These are phyloP conservation scores for Lachnum nothofagi DNA, from an alignment of 2,329 filamentous ascomycete species.

Conservation along the genomic window DNA sequence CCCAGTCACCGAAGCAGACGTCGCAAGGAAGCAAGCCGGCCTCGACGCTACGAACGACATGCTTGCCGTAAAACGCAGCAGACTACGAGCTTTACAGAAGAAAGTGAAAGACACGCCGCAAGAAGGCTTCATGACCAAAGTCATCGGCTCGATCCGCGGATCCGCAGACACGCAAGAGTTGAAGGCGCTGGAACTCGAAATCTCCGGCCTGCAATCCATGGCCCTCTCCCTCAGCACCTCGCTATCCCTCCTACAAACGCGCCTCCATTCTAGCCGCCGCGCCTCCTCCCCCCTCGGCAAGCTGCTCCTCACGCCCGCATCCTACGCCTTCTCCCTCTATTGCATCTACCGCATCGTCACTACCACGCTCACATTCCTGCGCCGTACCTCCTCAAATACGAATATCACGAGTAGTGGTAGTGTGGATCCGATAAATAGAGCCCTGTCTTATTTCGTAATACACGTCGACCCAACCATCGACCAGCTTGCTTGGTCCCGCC, in stretches of 20 bases:
- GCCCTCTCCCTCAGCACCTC: slow-evolving; percentile 63
- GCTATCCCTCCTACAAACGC: slow-evolving; percentile 57
- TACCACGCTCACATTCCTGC: slow-evolving; percentile 62
- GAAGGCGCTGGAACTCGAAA: slow-evolving; percentile 64
- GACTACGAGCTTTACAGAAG: slow-evolving; percentile 64
- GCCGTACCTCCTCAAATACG: slow-evolving; percentile 46
- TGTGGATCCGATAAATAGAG: slow-evolving; percentile 78
- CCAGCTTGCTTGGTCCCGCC: slow-evolving; percentile 75
- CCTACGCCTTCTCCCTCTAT: slow-evolving; percentile 71
- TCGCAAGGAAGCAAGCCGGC: slow-evolving; percentile 72
- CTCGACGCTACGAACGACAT: slow-evolving; percentile 75
- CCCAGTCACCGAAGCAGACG: slow-evolving; percentile 66
- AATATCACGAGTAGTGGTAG: slow-evolving; percentile 47
- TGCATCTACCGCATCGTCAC: slow-evolving; percentile 78
- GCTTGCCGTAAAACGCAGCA: slow-evolving; percentile 68
- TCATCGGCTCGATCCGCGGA: slow-evolving; percentile 66
- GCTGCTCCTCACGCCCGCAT: slow-evolving; percentile 53
- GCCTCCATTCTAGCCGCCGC: slow-evolving; percentile 59
- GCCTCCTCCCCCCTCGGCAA: slow-evolving; percentile 64
- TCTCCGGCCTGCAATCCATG: slow-evolving; percentile 76
- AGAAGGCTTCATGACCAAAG: slow-evolving; percentile 63
- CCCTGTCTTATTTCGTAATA: slow-evolving; percentile 72
- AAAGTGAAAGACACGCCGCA: slow-evolving; percentile 47
- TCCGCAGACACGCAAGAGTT: slow-evolving; percentile 55
- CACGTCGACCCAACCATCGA: slow-evolving; percentile 82